Base-by-base conservation (phyloP, 2,329 filamentous ascomycete genomes). In the Stylonectria norvegica region DNA sequence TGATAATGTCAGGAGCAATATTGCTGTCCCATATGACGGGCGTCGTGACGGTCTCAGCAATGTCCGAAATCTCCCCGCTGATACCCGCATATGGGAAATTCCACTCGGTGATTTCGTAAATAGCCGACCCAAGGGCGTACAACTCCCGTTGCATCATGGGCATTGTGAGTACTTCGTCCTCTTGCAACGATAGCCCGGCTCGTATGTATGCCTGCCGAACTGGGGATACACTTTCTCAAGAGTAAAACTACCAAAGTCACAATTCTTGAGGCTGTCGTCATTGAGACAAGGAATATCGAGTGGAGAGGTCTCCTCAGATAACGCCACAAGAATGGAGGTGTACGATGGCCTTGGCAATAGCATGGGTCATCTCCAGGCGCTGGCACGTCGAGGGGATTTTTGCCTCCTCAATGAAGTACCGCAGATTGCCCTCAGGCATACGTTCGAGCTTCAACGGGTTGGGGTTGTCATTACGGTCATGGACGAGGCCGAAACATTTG, bases 151-250 rank as follows among this genome's bases (percentile, higher is more conserved):
- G 38, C 33, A 36, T 36, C 25, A 30, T 36, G 15, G 38, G 23
- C 15, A 35, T 35, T 36, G 4, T 36, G 23, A 12, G 5, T 32
- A 40, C 17, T 20, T 40, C 32, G 27, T 36, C 32, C 32, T 40
- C 38, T 23, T 31, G 32, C 11, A 36, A 32, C 23, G 36, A 31
- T 40, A 40, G 33, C 32, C 23, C 22, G 27, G 38, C 19, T 40
- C 38, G 19, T 40, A 40, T 40, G 38, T 40, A 19, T 40, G 29
- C 23, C 11, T 36, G 25, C 38, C 38, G 19, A 40, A 40, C 31
- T 40, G 15, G 18, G 34, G 34, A 30, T 30, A 30, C 14, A 10
- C 28, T 9, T 30, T 15, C 14, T 30, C 14, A 15, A 30, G 28
- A 9, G 28, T 15, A 30, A 14, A 30, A 14, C 28, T 15, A 15